phyloP scores from a whole-genome alignment of 768 basidiomycete genomes.

The Suillus clintonianus region DNA sequence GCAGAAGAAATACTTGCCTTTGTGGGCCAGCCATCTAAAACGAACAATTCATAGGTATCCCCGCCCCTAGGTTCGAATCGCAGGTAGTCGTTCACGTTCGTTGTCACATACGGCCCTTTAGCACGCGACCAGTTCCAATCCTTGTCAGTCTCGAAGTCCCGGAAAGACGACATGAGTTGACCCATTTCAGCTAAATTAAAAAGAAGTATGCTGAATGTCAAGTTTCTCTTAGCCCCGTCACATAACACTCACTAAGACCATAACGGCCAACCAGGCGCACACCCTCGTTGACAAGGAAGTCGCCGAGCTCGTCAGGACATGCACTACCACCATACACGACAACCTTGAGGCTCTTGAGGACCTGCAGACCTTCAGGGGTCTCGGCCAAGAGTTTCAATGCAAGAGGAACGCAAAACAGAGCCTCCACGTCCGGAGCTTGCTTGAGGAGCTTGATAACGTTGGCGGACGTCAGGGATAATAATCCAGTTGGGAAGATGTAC shows the following conservation, averaged over 20 bases:
- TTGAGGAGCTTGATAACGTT: slow-evolving; percentile 43
- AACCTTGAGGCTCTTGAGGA: slow-evolving; percentile 46
- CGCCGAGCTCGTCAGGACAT: slow-evolving; percentile 55
- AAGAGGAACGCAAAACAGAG: slow-evolving; percentile 38
- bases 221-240: not conserved
- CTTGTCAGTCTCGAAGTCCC: slow-evolving; percentile 51
- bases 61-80: slow-evolving; percentile 44
- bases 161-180: slow-evolving; percentile 47
- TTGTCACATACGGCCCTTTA: slow-evolving; percentile 21
- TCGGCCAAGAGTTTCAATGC: slow-evolving; percentile 50
- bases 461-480: slow-evolving; percentile 46
- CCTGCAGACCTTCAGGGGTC: slow-evolving; percentile 43
- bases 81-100: slow-evolving; percentile 34
- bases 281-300: slow-evolving; percentile 47
- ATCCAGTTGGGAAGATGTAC: slow-evolving; percentile 43
- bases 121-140: slow-evolving; percentile 55
- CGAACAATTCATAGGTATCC: slow-evolving; percentile 47
- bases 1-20: slow-evolving; percentile 36
- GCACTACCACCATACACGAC: slow-evolving; percentile 55
- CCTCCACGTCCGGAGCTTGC: slow-evolving; percentile 33
- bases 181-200: slow-evolving; percentile 31
- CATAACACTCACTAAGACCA: slow-evolving; percentile 44
- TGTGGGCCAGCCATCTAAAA: slow-evolving; percentile 52
- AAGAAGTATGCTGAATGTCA: not conserved
- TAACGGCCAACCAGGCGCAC: slow-evolving; percentile 51